These are phyloP conservation scores for Delitschia confertaspora DNA, from an alignment of 495 filamentous ascomycete genomes.

Conservation along the genomic window DNA sequence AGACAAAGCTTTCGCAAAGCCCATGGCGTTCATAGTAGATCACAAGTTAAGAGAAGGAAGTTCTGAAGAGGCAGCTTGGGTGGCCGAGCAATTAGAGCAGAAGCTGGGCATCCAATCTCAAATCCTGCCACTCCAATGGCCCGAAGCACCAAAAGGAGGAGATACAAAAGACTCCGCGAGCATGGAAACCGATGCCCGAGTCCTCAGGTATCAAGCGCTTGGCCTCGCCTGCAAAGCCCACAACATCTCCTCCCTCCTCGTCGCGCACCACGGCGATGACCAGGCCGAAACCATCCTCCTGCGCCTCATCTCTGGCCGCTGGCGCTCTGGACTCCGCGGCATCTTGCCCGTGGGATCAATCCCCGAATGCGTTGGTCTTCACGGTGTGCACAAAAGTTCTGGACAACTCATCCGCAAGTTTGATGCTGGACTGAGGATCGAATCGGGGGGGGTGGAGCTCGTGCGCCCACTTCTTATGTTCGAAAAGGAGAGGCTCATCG, in stretches of 20 bases:
- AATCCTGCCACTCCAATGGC: conserved; percentile 45
- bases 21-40: conserved; percentile 58
- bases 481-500: conserved; percentile 59
- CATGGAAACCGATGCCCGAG: conserved; percentile 72
- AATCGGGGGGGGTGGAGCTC: conserved; percentile 61
- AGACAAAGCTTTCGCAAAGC: conserved; percentile 1
- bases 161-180: conserved; percentile 44
- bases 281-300: conserved; percentile 80
- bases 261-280: conserved; percentile 81
- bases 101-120: conserved; percentile 30
- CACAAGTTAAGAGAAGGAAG: conserved; percentile 66
- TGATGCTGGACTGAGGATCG: conserved; percentile 34
- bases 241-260: conserved; percentile 48
- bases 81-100: conserved; percentile 44
- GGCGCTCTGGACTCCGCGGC: conserved; percentile 56
- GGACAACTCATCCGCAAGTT: conserved; percentile 12
- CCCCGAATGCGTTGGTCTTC: conserved; percentile 71
- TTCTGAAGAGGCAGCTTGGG: conserved; percentile 53
- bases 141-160: conserved; percentile 2
- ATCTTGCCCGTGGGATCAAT: conserved; percentile 58
- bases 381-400: conserved; percentile 63
- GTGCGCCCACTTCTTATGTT: conserved; percentile 69
- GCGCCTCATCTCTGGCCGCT: conserved; percentile 55
- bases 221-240: conserved; percentile 49
- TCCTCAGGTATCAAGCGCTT: conserved; percentile 61